Base-by-base conservation (phyloP, 208 protist genomes). In the Lotmaria passim region DNA sequence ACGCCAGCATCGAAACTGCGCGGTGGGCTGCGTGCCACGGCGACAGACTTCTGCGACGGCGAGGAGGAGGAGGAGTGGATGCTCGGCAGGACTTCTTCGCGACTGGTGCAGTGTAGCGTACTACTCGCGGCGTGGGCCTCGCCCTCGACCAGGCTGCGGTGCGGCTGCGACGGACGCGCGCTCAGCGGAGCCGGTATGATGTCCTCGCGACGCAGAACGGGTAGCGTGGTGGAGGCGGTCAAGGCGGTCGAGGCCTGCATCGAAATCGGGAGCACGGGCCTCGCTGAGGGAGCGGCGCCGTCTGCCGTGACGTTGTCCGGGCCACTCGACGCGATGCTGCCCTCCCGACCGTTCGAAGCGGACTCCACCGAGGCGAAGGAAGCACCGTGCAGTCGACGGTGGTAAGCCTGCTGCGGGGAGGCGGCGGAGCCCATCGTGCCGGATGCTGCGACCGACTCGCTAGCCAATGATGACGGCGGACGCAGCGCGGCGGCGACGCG, bases 331-430 rank as follows among this genome's bases (percentile, higher is more conserved):
- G 36, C 28, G n/a, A 64, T 19, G 59, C 59, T 64, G 43, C 44
- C 59, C 19, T 64, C 59, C 5, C 30, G 44, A 4, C 43, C 41
- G 24, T 24, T 53, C 7, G 28, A 51, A 3, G 31, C 14, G n/a
- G 59, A 64, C 21, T 64, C 59, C 2, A 38, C 59, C 15, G 59
- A 64, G 17, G 44, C 59, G n/a, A 51, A 26, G 15, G 59, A 64
- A 0, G 59, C 43, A 4, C 30, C 44, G 17, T 21, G 44, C 59
- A 39, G 24, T 3, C 59, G 59, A 3, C 59, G 59, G 59, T 64
- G 59, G 59, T 41, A 38, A 3, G 23, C 15, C 15, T 63, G 57
- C 39, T n/a, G 56, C 30, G 38, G 21, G 0, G 43, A 26, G 4
- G 43, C 31, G 8, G 55, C 6, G 3, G 55, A 44, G 3, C 19